phyloP scores from a whole-genome alignment of 2,329 filamentous ascomycete species.

The Penicillium aurantiogriseum region DNA sequence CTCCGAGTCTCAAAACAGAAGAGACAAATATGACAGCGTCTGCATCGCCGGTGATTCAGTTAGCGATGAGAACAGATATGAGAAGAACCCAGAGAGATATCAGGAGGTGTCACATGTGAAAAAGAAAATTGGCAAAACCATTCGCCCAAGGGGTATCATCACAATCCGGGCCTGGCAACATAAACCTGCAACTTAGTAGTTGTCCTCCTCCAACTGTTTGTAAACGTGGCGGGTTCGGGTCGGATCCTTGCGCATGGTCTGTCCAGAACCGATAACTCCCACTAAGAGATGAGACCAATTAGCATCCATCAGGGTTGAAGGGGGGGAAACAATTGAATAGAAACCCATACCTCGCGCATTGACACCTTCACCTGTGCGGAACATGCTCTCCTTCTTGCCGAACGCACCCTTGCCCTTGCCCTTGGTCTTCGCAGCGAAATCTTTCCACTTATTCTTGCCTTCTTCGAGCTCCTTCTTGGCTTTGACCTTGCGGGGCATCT shows the following conservation, averaged over 20 bases:
- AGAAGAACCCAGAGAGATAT: conserved; percentile 13
- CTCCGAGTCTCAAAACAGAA: conserved; percentile 18
- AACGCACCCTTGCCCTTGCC: conserved; percentile 67
- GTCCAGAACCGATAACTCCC: conserved; percentile 92
- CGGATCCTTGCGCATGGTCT: conserved; percentile 91
- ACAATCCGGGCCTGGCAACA: background rate
- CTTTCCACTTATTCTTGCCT: conserved; percentile 91
- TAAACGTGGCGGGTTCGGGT: conserved; percentile 81
- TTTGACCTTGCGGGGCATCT: conserved; percentile 75
- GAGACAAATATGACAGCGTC: conserved; percentile 23
- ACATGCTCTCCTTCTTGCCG: conserved; percentile 94
- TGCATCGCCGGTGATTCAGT: conserved; percentile 27
- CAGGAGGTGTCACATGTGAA: conserved; percentile 11
- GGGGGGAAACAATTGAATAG: background rate
- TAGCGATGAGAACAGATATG: conserved; percentile 28
- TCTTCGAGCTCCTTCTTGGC: conserved; percentile 89
- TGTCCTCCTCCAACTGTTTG: conserved; percentile 71
- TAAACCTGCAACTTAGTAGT: conserved; percentile 32
- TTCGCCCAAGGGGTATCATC: conserved; percentile 7
- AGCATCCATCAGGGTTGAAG: conserved; percentile 18
- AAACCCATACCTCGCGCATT: conserved; percentile 70
- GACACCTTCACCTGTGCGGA: conserved; percentile 83
- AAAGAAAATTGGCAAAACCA: conserved; percentile 14
- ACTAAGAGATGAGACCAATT: conserved; percentile 55
- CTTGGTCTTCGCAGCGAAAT: conserved; percentile 75